A percentile compares a stretch with the other conserved stretches of the same genome.
Conservation (phyloP, 805 yeast genomes). For the Barnettozyma siamensis region DNA sequence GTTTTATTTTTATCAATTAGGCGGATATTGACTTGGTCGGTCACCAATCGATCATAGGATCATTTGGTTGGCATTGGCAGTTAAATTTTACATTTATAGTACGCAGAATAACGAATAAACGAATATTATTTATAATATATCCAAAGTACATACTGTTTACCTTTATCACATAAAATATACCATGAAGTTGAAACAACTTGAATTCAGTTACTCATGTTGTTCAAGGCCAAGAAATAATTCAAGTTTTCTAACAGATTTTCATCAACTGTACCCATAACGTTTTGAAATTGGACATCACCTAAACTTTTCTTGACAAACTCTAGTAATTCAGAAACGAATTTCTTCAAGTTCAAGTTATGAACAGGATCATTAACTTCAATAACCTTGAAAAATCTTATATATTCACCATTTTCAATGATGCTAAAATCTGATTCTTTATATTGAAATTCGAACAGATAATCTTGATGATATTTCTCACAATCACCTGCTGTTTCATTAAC, state of each 20-base stretch:
- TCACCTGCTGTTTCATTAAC: constrained; percentile 62
- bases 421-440: constrained; percentile 19
- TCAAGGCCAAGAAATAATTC: constrained; percentile 18
- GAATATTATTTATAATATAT: not conserved
- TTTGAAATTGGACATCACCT: constrained; percentile 11
- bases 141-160: too few species aligned
- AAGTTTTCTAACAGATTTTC: constrained; percentile 22
- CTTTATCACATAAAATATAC: too few species aligned
- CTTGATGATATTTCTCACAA: constrained; percentile 44
- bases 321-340: constrained; percentile 33
- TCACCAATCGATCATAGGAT: too few species aligned
- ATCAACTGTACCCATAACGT: constrained; percentile 4
- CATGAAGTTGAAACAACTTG: not conserved
- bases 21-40: too few species aligned
- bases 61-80: too few species aligned
- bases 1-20: constrained; percentile 15
- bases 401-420: constrained; percentile 35
- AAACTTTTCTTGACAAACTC: constrained; percentile 8
- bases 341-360: constrained; percentile 45
- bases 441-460: constrained; percentile 29
- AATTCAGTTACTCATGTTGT: not conserved
- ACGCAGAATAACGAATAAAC: not conserved
- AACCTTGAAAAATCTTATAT: constrained; percentile 34
- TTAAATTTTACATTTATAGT: not conserved
- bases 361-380: constrained; percentile 43